These are phyloP conservation scores for Brettanomyces sp. DNA, from an alignment of 805 yeast genomes.

Conservation along the genomic window DNA sequence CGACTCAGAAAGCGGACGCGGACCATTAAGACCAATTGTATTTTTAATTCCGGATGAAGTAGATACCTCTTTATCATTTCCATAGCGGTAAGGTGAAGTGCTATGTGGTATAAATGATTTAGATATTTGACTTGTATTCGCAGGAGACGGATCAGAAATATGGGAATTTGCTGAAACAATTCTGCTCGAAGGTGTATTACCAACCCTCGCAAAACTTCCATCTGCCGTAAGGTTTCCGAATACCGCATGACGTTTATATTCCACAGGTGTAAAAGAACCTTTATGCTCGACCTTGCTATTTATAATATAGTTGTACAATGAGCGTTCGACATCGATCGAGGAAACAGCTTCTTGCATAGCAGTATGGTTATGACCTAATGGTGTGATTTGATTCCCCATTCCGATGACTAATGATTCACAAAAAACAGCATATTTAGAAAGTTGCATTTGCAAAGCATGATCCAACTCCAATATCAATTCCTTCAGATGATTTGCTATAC, in stretches of 20 bases:
- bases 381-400: conserved; percentile 74
- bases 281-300: conserved; percentile 26
- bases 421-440: conserved; percentile 83
- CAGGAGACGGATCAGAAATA: background rate
- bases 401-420: conserved; percentile 77
- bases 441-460: conserved; percentile 78
- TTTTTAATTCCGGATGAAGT: too few relatives aligned
- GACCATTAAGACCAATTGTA: conserved; percentile 12
- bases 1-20: conserved; percentile 10
- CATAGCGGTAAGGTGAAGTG: background rate
- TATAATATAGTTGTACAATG: conserved; percentile 58
- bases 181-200: background rate
- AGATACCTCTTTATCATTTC: background rate
- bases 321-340: conserved; percentile 74
- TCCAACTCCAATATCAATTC: conserved; percentile 80
- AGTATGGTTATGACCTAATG: conserved; percentile 38
- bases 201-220: background rate
- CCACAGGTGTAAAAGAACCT: conserved; percentile 48
- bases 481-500: conserved; percentile 57
- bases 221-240: conserved; percentile 25
- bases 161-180: conserved; percentile 1
- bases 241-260: conserved; percentile 63
- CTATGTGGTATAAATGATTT: conserved; percentile 11
- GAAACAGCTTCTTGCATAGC: conserved; percentile 74
- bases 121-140: background rate